A percentile compares a stretch with the other conserved stretches of the same genome.
These are phyloP conservation scores for Trypanosoma cruzi DNA, from an alignment of 208 protist species.

Conservation along the genomic window DNA sequence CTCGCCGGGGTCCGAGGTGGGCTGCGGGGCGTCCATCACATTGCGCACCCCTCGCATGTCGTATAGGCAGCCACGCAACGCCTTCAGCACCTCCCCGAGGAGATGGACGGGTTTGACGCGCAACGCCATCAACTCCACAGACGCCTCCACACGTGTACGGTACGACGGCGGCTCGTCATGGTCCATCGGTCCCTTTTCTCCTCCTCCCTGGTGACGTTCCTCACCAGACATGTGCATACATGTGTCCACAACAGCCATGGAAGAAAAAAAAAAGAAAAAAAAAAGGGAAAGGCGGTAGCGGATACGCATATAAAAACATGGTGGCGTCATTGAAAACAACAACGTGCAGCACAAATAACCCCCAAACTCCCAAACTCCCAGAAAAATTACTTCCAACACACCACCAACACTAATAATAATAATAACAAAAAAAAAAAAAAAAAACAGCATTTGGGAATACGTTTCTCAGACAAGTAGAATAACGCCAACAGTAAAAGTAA, in stretches of 20 bases:
- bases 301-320: not conserved
- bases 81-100: slow-evolving; percentile 47
- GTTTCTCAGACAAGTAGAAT: no score
- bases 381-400: no score
- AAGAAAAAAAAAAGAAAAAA: slow-evolving; percentile 22
- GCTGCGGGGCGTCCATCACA: slow-evolving; percentile 35
- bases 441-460: no score
- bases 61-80: slow-evolving; percentile 55
- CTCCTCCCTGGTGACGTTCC: not conserved
- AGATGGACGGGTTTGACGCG: slow-evolving; percentile 39
- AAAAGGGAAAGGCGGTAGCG: not conserved
- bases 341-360: no score
- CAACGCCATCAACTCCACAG: slow-evolving; percentile 38
- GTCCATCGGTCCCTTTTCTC: not conserved
- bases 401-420: no score
- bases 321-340: no score
- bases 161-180: slow-evolving; percentile 16
- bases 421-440: no score
- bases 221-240: not conserved
- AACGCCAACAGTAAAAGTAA: slow-evolving; percentile 5
- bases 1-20: not conserved
- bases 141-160: slow-evolving; percentile 30
- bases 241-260: not conserved
- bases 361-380: no score
- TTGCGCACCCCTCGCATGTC: slow-evolving; percentile 64